Evolutionary conservation across 1,284 basidiomycete genomes (phyloP), one percentile per base, ranked within the genome.

Genomic region (Trichosporon faecale): DNA sequence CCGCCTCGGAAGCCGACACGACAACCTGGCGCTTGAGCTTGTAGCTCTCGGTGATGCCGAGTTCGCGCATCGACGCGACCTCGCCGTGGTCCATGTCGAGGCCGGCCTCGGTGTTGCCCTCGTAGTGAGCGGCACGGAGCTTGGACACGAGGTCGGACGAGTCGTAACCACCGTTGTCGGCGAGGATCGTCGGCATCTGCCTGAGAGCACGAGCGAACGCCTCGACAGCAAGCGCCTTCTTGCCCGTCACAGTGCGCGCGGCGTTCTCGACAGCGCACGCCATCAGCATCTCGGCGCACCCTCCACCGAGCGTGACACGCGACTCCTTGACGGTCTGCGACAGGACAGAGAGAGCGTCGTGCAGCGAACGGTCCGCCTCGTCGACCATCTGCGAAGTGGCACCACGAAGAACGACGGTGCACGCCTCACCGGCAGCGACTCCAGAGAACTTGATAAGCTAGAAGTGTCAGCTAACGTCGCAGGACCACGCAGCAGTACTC

Each of bases 361-460:
- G 97, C 64, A 99, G 85, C 2, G 97, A 98, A 21, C 97, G 90
- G 80, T 99, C 97, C 3, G 97, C 97, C 84, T 99, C 97, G 79
- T 99, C 97, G 27, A 99, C 91, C 96, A 99, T 99, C 82, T 99
- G 97, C 70, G 91, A 90, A 31, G 97, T 99, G 9, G 95, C 97
- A 25, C 97, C 97, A 25, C 96, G 91, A 3, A 99, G 88, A 14
- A 99, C 95, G 64, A 99, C 95, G 0, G 97, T 99, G 84, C 97
- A 99, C n/a, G 97, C 97, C 84, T 98, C 91, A 29, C 96, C 96
- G 31, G 96, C 95, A 14, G 95, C 95, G 49, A 99, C 96, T 55
- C 96, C 97, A 5, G 95, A 98, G 86, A 99, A 99, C 85, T 98
- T 98, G 87, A 98, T 97, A 73, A 99, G 87, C 94, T 98, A 79